Base-by-base conservation (phyloP, 805 yeast genomes). In the Clavispora asparagi region DNA sequence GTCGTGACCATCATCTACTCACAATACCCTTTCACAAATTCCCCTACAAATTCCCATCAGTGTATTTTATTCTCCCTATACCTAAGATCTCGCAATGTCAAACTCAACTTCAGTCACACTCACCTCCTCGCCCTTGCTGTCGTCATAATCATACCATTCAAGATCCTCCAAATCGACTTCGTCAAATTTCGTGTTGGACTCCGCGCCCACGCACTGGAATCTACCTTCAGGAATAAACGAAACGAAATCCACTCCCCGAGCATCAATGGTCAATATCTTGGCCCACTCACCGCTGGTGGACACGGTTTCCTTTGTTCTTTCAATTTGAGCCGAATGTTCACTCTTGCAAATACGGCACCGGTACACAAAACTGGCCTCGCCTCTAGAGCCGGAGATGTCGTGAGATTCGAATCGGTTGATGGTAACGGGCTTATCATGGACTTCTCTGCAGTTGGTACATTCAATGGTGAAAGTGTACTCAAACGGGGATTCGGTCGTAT, bases 101-200 rank as follows among this genome's bases (percentile, higher is more conserved):
- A 94, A 91, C 39, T 65, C 60, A n/a, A 82, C 71, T 3, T 87
- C 91, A 1, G 86, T 81, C 13, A 94, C 77, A 19, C 91, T 80
- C 16, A 90, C 97, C 64, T 92, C 97, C 38, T 71, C 78, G 11
- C 81, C 78, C 7, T 85, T 83, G 53, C 82, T 79, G 46, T 94
- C 98, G 62, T 94, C 98, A 60, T 91, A 94, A 58, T 94, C 99
- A 61, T 83, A 94, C 91, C 96, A 91, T 61, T 94, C 98, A 44
- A 79, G 82, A 25, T 87, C 96, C 32, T 73, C 77, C 27, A 90
- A 68, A 46, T 85, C 94, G 25, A 89, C 77, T 27, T 85, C 87
- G 6, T 59, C 59, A 58, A 86, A 87, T 44, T 61, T 64, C 9
- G 85, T 71, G 11, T 67, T 63, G 2, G 78, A 62, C 12, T 78